Evolutionary conservation across 2,329 filamentous ascomycete genomes (phyloP), one percentile per base, ranked within the genome.

Genomic region (Chaetomiaceae sp.): DNA sequence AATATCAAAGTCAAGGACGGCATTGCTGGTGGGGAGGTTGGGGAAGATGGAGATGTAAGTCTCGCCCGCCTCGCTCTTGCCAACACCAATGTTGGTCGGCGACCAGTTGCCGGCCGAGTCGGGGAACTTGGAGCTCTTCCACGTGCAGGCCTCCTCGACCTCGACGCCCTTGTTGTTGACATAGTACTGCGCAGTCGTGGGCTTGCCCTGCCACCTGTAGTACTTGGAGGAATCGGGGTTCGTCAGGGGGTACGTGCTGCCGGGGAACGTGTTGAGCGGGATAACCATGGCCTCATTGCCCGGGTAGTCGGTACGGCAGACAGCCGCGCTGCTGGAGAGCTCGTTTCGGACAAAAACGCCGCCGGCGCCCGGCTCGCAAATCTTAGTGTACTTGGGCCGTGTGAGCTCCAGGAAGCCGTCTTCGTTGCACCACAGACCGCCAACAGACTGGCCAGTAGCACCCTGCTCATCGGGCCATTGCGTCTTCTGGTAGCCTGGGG

Each of bases 221-320:
- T 92, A 95, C 46, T 74, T 77, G 44, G 69, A 67, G 55, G 85
- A 82, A 60, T 86, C 73, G 42, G 92, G 87, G 76, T 89, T 92
- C 67, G 88, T 89, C 60, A 99, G 73, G 32, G 76, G 71, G 56
- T 82, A 73, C 23, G 73, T 78, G 44, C 72, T 64, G 54, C 87
- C 87, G 48, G 87, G 72, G 5, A 70, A 60, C 38, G 86, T 77
- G 53, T 82, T 72, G 42, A 91, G 74, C 41, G 92, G 89, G 54
- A 97, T 80, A 50, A 87, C 89, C 84, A 96, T 92, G 63, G 78
- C 78, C 75, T 99, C 94, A 54, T 84, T 90, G 66, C 90, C 92
- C 57, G 94, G 94, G 73, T 99, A 99, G 70, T 96, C 90, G 60
- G 94, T 97, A 70, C 90, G 90, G 82, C 94, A 99, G 62, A 95